These are phyloP conservation scores for Cyclotella baltica DNA, from an alignment of 108 stramenopile genomes.

Conservation along the genomic window DNA sequence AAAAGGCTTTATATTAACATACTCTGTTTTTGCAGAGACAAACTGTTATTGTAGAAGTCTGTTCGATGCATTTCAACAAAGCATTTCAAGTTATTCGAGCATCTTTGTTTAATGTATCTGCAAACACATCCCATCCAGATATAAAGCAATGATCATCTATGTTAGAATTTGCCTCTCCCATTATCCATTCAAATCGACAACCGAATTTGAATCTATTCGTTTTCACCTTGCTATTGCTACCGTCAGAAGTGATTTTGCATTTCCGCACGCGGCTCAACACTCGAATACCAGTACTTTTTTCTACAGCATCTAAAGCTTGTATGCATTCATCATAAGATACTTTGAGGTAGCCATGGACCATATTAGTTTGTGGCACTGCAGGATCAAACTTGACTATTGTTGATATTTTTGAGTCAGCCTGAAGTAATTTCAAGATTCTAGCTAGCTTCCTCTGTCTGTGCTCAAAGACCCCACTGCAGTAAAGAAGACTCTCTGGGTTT, in stretches of 20 bases:
- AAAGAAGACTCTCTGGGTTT: not conserved
- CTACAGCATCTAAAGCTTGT: slow-evolving; percentile 38
- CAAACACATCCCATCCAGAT: slow-evolving; percentile 54
- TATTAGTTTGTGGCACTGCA: slow-evolving; percentile 57
- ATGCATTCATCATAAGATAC: slow-evolving; percentile 38
- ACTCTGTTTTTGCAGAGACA: too few relatives aligned
- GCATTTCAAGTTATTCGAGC: too few relatives aligned
- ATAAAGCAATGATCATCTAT: slow-evolving; percentile 59
- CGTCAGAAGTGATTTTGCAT: slow-evolving; percentile 8
- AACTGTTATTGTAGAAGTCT: too few relatives aligned
- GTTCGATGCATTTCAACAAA: too few relatives aligned
- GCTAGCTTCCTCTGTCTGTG: slow-evolving; percentile 60
- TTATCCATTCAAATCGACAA: slow-evolving; percentile 71
- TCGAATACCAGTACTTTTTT: slow-evolving; percentile 40
- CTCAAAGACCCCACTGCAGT: slow-evolving; percentile 42
- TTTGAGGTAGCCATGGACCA: slow-evolving; percentile 77
- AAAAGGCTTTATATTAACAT: too few relatives aligned
- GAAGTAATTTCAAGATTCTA: slow-evolving; percentile 37
- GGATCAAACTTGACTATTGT: slow-evolving; percentile 72
- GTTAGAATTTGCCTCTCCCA: slow-evolving; percentile 68
- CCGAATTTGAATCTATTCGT: slow-evolving; percentile 32
- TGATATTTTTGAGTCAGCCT: slow-evolving; percentile 16
- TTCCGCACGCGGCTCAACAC: slow-evolving; percentile 53
- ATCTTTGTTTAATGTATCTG: too few relatives aligned
- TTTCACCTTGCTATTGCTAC: slow-evolving; percentile 12